These are phyloP conservation scores for Pythium volutum DNA, from an alignment of 352 stramenopile species.

Conservation along the genomic window DNA sequence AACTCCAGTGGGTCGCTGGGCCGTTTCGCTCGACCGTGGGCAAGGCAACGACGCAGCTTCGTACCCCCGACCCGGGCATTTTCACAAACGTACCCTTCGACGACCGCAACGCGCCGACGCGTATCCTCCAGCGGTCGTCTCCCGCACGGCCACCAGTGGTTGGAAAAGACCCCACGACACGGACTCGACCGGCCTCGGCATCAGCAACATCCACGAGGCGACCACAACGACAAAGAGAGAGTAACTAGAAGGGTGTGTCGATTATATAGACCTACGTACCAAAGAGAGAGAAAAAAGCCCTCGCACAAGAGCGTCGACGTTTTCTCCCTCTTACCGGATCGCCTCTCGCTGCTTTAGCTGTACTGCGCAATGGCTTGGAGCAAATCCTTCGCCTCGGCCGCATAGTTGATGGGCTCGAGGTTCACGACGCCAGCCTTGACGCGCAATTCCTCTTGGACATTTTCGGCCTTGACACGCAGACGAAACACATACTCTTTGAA, in stretches of 20 bases:
- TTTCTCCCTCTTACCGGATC: not conserved
- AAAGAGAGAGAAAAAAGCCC: not conserved
- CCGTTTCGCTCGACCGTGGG: constrained; percentile 65
- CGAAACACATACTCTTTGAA: constrained; percentile 90
- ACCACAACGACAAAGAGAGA: constrained; percentile 1
- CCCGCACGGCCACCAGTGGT: not conserved
- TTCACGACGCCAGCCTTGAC: constrained; percentile 92
- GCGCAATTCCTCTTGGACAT: constrained; percentile 94
- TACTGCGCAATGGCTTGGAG: constrained; percentile 91
- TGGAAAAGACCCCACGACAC: not conserved
- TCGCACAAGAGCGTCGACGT: too few relatives aligned
- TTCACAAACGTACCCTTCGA: constrained; percentile 53
- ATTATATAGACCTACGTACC: constrained; percentile 19
- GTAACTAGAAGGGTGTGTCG: not conserved
- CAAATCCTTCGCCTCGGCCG: constrained; percentile 90
- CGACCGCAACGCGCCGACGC: constrained; percentile 47
- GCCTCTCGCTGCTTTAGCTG: constrained; percentile 39
- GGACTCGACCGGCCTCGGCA: constrained; percentile 5
- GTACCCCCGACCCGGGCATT: constrained; percentile 41
- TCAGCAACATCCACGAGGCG: constrained; percentile 3
- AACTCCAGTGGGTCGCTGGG: constrained; percentile 68
- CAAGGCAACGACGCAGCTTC: constrained; percentile 54
- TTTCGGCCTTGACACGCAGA: constrained; percentile 94
- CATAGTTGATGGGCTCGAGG: constrained; percentile 93
- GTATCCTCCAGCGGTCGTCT: constrained; percentile 51